Evolutionary conservation across 176 grass and related monocot species (phyloP).

Genomic region (Zoysia japonica): DNA sequence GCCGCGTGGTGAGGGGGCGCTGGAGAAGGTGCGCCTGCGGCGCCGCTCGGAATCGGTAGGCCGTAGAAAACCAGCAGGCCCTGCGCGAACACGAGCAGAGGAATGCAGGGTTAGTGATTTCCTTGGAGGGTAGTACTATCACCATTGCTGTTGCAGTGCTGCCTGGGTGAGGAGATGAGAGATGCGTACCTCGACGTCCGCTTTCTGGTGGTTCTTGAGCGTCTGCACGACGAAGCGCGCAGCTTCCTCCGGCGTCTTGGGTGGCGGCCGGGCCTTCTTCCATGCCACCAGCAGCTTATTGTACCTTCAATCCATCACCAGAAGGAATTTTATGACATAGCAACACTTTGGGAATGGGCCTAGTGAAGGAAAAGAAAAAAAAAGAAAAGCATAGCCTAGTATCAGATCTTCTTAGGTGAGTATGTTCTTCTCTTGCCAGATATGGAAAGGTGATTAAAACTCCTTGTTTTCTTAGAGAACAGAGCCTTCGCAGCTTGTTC

Average conservation of each 20-base stretch:
- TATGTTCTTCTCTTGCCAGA: not conserved
- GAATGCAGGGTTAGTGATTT: not conserved
- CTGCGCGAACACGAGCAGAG: constrained; percentile 40
- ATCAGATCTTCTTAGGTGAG: not conserved
- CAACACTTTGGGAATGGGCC: not conserved
- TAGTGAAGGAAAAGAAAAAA: not conserved
- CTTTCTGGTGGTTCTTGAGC: constrained; percentile 95
- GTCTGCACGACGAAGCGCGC: constrained; percentile 65
- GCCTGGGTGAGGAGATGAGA: not conserved
- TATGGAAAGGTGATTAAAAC: not conserved
- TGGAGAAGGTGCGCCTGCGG: not conserved
- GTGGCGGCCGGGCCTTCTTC: constrained; percentile 74
- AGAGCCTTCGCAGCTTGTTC: too few relatives aligned
- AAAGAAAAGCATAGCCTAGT: not conserved
- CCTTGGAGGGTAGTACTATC: not conserved
- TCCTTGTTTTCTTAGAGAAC: not conserved
- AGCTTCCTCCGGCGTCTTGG: constrained; percentile 77
- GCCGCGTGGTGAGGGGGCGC: constrained; percentile 15
- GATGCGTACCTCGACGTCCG: constrained; percentile 70
- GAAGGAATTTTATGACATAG: not conserved
- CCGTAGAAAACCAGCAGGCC: constrained; percentile 77
- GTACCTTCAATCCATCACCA: constrained; percentile 53
- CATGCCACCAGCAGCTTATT: constrained; percentile 80
- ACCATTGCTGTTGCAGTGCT: not conserved
- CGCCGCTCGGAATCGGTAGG: constrained; percentile 53